Evolutionary conservation across 495 filamentous ascomycete genomes (phyloP), one percentile per base, ranked within the genome.

Genomic region (Penicillium samsonianum): DNA sequence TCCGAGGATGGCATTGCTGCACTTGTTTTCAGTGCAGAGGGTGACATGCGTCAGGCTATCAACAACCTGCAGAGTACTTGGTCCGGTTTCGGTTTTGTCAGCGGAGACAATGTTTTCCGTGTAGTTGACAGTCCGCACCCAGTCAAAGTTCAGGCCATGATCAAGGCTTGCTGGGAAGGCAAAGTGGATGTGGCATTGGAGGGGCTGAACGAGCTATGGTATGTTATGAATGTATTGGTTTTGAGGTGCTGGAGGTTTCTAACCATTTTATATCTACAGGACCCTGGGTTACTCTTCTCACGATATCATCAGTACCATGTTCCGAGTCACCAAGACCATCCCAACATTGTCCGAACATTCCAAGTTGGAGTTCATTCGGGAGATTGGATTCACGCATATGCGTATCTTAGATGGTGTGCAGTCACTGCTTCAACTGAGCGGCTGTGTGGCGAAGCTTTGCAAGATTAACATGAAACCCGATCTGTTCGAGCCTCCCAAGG

Each of bases 341-440:
- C 86, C 89, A 1, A 87, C 85, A 2, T 76, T 99, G 42, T 92
- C 90, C 49, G 94, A 99, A 76, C 91, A 98, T 72, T 82, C 90
- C 20, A 94, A 96, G 73, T 75, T 99, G 52, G 91, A 96, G 67
- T 98, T 99, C 61, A 95, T 98, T 65, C 90, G 89, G 71, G 95
- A 97, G 74, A 98, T 99, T 71, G 94, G 94, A 16, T 99, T 99
- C 71, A 96, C 95, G 16, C 94, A 99, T 67, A 99, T 99, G 94
- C 90, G 95, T 63, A 93, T 99, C 51, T 77, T 98, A 40, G 94
- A 99, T 61, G 94, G 94, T 22, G 91, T 99, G 49, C 92, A 96
- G 76, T 97, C 93, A 3, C 77, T 96, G 41, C 82, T 98, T 53
- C 94, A 99, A 68, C 78, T 99, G 37, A 92, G 88, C 65, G 94